Percentiles rank a stretch among this genome's conserved stretches.
Evolutionary conservation across 495 filamentous ascomycete genomes (phyloP).

Genomic region (Neurospora sublineolata): DNA sequence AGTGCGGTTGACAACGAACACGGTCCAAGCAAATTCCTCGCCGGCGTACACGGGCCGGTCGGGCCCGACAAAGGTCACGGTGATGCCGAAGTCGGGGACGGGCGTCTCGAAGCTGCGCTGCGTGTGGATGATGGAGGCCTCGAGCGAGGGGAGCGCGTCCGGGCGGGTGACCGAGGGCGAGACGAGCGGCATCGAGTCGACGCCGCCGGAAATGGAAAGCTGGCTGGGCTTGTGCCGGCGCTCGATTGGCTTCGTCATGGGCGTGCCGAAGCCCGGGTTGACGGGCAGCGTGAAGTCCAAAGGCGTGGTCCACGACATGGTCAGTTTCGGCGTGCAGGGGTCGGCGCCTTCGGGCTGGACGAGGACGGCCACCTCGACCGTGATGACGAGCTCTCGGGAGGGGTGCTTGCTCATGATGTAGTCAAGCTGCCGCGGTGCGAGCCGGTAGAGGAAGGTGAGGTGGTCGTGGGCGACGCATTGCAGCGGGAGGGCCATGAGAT

Average conservation of each 20-base stretch:
- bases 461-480: slow-evolving; percentile 70
- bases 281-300: slow-evolving; percentile 71
- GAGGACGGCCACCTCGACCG: slow-evolving; percentile 52
- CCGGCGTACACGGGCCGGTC: slow-evolving; percentile 45
- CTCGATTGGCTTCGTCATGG: slow-evolving; percentile 46
- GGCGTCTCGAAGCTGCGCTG: slow-evolving; percentile 33
- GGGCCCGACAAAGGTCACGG: slow-evolving; percentile 59
- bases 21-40: slow-evolving; percentile 70
- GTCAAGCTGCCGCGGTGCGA: slow-evolving; percentile 54
- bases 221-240: slow-evolving; percentile 53
- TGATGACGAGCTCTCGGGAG: slow-evolving; percentile 42
- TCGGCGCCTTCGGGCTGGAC: slow-evolving; percentile 35
- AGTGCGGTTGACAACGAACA: slow-evolving; percentile 81
- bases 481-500: slow-evolving; percentile 51
- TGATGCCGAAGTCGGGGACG: slow-evolving; percentile 54
- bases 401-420: slow-evolving; percentile 39
- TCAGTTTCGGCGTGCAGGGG: slow-evolving; percentile 58
- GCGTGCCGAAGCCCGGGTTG: slow-evolving; percentile 42
- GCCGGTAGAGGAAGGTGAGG: slow-evolving; percentile 70
- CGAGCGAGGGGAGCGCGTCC: slow-evolving; percentile 42
- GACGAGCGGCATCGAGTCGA: slow-evolving; percentile 30
- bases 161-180: slow-evolving; percentile 37
- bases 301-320: slow-evolving; percentile 69
- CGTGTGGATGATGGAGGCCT: slow-evolving; percentile 24
- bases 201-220: slow-evolving; percentile 39